Conservation (phyloP, 2,329 filamentous ascomycete genomes). For the Ilyonectria destructans region DNA sequence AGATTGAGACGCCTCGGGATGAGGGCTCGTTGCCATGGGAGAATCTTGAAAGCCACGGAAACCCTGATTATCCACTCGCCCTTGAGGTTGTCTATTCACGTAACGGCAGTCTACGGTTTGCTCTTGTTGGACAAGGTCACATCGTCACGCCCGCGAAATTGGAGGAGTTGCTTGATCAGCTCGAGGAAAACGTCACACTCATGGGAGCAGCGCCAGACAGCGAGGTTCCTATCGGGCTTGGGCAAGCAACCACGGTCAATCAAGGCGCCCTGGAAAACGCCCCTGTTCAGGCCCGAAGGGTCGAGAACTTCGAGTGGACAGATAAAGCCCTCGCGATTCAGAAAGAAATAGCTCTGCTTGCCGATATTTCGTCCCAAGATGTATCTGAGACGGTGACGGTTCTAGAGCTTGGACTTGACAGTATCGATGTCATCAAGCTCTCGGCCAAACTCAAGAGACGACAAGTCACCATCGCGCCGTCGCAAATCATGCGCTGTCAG, state of each 20-base stretch:
- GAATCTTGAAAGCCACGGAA: constrained; percentile 62
- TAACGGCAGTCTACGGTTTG: constrained; percentile 67
- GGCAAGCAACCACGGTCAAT: not conserved
- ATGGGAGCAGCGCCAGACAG: constrained; percentile 30
- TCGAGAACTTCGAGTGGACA: constrained; percentile 71
- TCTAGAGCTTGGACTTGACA: constrained; percentile 89
- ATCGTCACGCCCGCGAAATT: constrained; percentile 54
- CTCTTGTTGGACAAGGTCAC: constrained; percentile 71
- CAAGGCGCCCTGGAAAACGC: not conserved
- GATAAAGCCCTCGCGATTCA: constrained; percentile 68
- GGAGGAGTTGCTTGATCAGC: constrained; percentile 53
- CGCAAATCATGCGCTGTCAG: constrained; percentile 81
- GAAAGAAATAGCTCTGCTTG: constrained; percentile 75
- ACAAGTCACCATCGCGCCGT: constrained; percentile 77
- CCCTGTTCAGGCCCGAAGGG: constrained; percentile 54
- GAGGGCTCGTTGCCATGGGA: constrained; percentile 68
- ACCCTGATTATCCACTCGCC: constrained; percentile 82
- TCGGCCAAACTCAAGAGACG: constrained; percentile 78
- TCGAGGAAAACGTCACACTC: constrained; percentile 51
- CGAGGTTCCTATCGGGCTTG: constrained; percentile 27
- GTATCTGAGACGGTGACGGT: constrained; percentile 77
- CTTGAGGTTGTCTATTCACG: constrained; percentile 77
- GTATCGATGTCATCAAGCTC: constrained; percentile 91
- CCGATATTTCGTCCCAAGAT: constrained; percentile 65
- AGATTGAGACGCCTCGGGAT: constrained; percentile 63